Conservation (phyloP, 164 flowering plant genomes). For the Annona squamosa region DNA sequence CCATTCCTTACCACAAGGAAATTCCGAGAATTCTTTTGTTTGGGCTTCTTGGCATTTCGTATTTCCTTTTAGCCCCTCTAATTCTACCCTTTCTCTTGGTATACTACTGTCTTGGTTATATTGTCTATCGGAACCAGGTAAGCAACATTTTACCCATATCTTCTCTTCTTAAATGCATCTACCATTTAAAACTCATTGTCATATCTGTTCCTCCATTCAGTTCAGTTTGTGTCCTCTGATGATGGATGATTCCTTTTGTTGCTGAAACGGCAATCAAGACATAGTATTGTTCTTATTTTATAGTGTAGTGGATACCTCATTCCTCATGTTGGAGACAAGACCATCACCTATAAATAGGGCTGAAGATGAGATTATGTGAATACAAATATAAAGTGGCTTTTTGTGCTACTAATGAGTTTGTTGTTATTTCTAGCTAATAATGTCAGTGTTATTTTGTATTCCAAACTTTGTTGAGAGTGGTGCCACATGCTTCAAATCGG, state of each 20-base stretch:
- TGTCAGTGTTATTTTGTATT: too few species aligned
- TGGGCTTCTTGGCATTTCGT: slow-evolving; percentile 82
- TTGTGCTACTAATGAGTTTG: too few species aligned
- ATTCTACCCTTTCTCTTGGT: slow-evolving; percentile 80
- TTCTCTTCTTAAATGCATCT: not conserved
- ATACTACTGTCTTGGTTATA: slow-evolving; percentile 71
- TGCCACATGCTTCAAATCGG: too few species aligned
- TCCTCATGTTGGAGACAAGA: too few species aligned
- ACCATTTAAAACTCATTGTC: not conserved
- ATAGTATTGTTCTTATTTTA: not conserved
- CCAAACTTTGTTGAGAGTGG: too few species aligned
- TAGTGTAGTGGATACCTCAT: not conserved
- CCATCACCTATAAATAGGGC: too few species aligned
- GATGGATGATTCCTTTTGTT: not conserved
- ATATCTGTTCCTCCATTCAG: not conserved
- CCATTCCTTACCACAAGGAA: slow-evolving; percentile 56
- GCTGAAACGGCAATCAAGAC: not conserved
- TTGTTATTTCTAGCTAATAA: too few species aligned
- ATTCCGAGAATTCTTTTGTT: slow-evolving; percentile 70
- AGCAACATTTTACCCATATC: slow-evolving; percentile 6
- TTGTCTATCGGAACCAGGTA: slow-evolving; percentile 88
- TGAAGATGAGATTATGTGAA: too few species aligned
- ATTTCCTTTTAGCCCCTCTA: slow-evolving; percentile 83
- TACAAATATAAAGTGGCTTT: too few species aligned
- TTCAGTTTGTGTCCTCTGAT: not conserved